A percentile compares a stretch with the other conserved stretches of the same genome.
Conservation (phyloP, 257 asterid genomes). For the Jacaranda copaia region DNA sequence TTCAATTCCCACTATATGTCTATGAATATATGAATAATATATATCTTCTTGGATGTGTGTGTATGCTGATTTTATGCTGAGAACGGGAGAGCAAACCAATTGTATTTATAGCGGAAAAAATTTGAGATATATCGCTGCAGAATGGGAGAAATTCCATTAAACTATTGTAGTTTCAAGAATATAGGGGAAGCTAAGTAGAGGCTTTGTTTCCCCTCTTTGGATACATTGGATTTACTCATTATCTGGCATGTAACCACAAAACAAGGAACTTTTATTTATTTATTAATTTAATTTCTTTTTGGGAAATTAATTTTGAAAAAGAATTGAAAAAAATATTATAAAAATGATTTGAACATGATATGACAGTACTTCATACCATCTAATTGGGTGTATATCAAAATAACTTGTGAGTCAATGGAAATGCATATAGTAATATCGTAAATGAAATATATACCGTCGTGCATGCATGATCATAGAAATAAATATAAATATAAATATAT, state of each 20-base stretch:
- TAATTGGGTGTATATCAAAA: no score
- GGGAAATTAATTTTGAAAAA: background rate
- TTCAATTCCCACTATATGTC: constrained; percentile 26
- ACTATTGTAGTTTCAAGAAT: constrained; percentile 29
- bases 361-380: background rate
- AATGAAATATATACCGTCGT: no score
- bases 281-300: background rate
- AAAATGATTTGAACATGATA: constrained; percentile 46
- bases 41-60: no score
- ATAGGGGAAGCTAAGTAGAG: background rate
- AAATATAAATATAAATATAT: no score
- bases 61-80: constrained; percentile 13
- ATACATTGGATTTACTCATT: constrained; percentile 1
- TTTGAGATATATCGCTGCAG: constrained; percentile 12
- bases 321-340: constrained; percentile 5
- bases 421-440: no score
- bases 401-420: no score
- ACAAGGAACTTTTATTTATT: constrained; percentile 8
- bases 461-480: no score
- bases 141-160: constrained; percentile 9
- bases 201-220: no score
- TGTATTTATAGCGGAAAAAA: constrained; percentile 56
- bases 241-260: constrained; percentile 35
- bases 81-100: constrained; percentile 38
- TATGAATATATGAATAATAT: no score